Percentiles rank a stretch among this genome's conserved stretches.
Conservation (phyloP, 257 asterid species). For the Solanum paucissectum region DNA sequence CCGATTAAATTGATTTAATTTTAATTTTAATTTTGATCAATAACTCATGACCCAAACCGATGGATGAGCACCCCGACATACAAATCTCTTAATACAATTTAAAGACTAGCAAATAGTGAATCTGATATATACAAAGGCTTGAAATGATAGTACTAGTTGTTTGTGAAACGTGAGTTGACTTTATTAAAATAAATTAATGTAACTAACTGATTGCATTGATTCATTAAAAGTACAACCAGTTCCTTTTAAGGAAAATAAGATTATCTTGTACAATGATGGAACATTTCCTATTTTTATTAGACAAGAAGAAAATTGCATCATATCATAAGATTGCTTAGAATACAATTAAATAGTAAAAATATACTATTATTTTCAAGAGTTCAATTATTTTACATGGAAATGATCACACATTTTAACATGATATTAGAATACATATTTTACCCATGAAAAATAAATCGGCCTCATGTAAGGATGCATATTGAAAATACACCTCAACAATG, state of each 20-base stretch:
- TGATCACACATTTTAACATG: no score
- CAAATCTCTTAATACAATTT: not conserved
- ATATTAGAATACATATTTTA: no score
- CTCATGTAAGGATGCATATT: no score
- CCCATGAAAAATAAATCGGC: rapidly evolving
- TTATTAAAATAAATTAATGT: not conserved
- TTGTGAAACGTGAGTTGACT: not conserved
- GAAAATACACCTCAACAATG: no score
- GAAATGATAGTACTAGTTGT: not conserved
- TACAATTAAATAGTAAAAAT: no score
- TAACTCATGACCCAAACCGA: no score
- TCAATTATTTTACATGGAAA: no score
- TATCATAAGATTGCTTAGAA: not conserved
- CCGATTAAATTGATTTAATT: no score
- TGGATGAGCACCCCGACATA: not conserved
- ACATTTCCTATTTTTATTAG: not conserved
- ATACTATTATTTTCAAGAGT: no score
- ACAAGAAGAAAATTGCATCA: not conserved
- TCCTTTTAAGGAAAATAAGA: not conserved
- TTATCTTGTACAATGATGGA: not conserved
- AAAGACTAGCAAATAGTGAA: not conserved
- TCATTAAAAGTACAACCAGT: not conserved
- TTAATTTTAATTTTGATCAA: no score
- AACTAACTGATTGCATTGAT: not conserved
- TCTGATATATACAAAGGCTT: not conserved